phyloP scores from a whole-genome alignment of 306 rosid species.

The Argentina anserina region DNA sequence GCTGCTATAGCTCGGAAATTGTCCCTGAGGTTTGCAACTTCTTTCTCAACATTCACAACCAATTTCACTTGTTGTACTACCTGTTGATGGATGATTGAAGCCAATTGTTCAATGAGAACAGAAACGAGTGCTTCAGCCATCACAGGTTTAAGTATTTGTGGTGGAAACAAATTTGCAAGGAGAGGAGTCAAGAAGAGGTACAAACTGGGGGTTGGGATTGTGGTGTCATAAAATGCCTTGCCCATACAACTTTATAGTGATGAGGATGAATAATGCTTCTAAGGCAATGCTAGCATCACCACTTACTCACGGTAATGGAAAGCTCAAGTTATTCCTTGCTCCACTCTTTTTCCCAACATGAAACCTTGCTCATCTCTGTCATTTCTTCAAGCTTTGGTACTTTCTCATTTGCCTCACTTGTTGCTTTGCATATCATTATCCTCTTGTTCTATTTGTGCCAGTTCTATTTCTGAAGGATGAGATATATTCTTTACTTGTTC shows the following conservation, averaged over 20 bases:
- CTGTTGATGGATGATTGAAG: neutral
- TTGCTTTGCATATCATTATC: neutral
- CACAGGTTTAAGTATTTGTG: neutral
- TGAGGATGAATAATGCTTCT: neutral
- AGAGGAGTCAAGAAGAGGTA: neutral
- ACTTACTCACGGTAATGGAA: neutral
- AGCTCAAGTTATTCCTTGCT: neutral
- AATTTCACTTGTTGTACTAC: neutral
- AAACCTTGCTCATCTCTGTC: neutral
- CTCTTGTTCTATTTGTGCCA: neutral
- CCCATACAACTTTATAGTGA: neutral
- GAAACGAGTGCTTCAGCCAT: slow-evolving; percentile 13
- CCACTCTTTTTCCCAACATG: too few relatives aligned
- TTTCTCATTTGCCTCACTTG: too few relatives aligned
- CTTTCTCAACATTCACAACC: slow-evolving; percentile 2
- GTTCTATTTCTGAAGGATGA: neutral
- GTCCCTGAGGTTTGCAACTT: neutral
- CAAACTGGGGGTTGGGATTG: neutral
- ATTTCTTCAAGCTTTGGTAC: too few relatives aligned
- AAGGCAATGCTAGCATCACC: neutral
- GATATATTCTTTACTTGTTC: neutral
- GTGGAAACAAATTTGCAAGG: neutral
- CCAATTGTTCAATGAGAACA: neutral
- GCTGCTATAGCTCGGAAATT: neutral
- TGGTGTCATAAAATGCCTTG: neutral